These are phyloP conservation scores for Annona cherimola DNA, from an alignment of 164 flowering plant genomes.

Conservation along the genomic window DNA sequence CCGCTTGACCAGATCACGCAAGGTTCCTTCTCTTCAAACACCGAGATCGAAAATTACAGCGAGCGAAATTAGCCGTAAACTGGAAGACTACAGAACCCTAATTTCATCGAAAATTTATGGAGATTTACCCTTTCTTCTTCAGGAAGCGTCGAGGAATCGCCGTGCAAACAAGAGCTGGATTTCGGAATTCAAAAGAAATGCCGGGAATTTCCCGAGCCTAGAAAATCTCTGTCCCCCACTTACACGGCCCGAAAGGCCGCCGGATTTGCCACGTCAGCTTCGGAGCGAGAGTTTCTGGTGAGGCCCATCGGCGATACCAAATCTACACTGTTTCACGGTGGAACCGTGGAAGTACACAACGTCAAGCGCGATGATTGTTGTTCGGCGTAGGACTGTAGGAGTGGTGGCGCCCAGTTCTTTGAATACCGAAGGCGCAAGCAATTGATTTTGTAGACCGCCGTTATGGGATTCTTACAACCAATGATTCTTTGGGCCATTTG, in stretches of 20 bases:
- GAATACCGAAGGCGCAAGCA: no score
- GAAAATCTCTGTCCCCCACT: background rate
- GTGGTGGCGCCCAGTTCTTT: no score
- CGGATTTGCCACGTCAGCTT: background rate
- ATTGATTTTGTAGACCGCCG: no score
- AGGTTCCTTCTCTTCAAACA: background rate
- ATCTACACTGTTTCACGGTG: no score
- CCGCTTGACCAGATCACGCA: background rate
- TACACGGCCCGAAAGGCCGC: background rate
- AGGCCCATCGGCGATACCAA: no score
- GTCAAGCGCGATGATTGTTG: no score
- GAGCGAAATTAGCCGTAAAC: background rate
- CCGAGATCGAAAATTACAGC: background rate
- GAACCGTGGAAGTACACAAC: no score
- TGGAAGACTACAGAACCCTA: constrained; percentile 1
- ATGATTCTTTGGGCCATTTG: no score
- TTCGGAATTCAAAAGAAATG: background rate
- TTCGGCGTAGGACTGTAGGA: no score
- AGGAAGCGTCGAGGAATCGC: background rate
- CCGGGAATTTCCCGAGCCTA: background rate
- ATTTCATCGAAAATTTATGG: background rate
- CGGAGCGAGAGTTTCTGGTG: no score
- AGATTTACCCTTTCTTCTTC: background rate
- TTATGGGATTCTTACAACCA: no score
- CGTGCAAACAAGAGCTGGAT: background rate